These are phyloP conservation scores for Inga oerstediana DNA, from an alignment of 306 rosid species.

Conservation along the genomic window DNA sequence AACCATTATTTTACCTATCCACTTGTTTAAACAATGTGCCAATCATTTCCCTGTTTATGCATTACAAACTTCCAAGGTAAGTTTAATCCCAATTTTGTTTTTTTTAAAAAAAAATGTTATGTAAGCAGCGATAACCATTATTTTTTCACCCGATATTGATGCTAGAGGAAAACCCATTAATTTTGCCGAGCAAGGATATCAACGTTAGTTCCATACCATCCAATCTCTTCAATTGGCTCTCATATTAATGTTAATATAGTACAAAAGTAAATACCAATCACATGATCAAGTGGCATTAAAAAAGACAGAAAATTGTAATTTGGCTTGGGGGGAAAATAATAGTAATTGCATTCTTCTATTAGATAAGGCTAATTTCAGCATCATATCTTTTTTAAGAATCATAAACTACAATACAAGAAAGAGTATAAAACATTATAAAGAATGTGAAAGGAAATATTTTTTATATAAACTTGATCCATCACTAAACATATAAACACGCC, in stretches of 20 bases:
- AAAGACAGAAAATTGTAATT: conserved; percentile 1
- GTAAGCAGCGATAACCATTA: not conserved
- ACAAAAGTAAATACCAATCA: not conserved
- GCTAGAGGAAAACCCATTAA: conserved; percentile 2
- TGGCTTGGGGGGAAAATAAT: not conserved
- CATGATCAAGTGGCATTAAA: not conserved
- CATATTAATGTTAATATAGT: not conserved
- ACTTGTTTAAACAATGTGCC: conserved; percentile 31
- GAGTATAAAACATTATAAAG: not conserved
- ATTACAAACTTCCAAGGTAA: conserved; percentile 43
- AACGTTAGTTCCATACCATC: conserved; percentile 8
- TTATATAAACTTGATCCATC: not conserved
- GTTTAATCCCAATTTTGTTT: conserved; percentile 15
- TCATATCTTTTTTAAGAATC: not conserved
- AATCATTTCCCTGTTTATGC: conserved; percentile 37
- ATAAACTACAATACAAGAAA: not conserved
- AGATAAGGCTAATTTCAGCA: not conserved
- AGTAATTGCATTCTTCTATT: not conserved
- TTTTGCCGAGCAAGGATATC: conserved; percentile 26
- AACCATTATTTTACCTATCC: not conserved
- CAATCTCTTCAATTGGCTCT: conserved; percentile 21
- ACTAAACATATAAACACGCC: not conserved
- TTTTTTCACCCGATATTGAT: conserved; percentile 20
- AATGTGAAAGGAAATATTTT: not conserved
- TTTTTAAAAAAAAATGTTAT: not conserved